These are phyloP conservation scores for Sphaerulina populicola DNA, from an alignment of 2,329 filamentous ascomycete genomes.

Conservation along the genomic window DNA sequence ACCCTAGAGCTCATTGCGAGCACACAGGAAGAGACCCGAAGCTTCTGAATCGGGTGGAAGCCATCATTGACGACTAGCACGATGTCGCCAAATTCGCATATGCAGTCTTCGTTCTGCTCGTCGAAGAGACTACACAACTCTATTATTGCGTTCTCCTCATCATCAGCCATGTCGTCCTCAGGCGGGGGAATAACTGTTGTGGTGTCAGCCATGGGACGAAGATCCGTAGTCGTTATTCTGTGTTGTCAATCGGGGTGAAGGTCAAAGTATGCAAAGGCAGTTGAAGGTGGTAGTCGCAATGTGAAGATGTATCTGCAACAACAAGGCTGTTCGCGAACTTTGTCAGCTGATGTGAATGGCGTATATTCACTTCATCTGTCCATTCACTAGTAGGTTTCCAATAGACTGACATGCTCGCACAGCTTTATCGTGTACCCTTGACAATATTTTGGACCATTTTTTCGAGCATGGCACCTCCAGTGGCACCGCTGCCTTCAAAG, in stretches of 20 bases:
- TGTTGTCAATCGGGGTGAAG: too few relatives aligned
- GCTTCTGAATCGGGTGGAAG: constrained; percentile 10
- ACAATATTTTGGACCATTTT: constrained; percentile 59
- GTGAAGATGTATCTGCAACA: too few relatives aligned
- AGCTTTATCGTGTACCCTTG: constrained; percentile 15
- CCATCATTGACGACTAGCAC: constrained; percentile 15
- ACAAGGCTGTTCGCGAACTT: too few relatives aligned
- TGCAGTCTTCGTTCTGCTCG: constrained; percentile 3
- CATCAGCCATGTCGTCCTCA: background rate
- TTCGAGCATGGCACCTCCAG: constrained; percentile 44
- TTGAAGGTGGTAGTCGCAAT: too few relatives aligned
- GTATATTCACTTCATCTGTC: background rate
- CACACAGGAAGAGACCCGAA: constrained; percentile 19
- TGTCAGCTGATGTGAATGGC: too few relatives aligned
- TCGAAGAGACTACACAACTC: constrained; percentile 11
- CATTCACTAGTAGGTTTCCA: background rate
- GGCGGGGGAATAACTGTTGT: background rate
- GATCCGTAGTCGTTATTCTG: background rate
- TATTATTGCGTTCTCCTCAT: background rate
- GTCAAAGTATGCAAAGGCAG: too few relatives aligned
- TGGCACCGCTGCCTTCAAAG: constrained; percentile 51
- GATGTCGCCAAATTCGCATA: constrained; percentile 20
- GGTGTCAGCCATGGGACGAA: background rate
- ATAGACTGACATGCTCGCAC: background rate
- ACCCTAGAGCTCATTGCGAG: constrained; percentile 13